These are phyloP conservation scores for Exophiala alcalophila DNA, from an alignment of 2,329 filamentous ascomycete genomes.

Conservation along the genomic window DNA sequence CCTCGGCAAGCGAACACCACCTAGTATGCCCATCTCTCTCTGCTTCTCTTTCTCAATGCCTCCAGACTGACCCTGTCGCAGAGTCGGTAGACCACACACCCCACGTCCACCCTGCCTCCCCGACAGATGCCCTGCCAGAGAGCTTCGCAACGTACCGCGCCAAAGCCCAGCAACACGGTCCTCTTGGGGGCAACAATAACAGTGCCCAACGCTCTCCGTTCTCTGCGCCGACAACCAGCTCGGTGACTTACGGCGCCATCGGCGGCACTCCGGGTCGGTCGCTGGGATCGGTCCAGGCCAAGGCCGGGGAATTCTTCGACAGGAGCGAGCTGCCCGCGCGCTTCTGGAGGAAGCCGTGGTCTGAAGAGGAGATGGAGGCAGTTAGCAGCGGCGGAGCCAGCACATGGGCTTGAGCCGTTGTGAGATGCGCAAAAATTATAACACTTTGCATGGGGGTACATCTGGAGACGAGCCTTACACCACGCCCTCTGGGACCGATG, in stretches of 20 bases:
- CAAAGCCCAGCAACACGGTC: slow-evolving; percentile 64
- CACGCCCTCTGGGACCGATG: too few relatives aligned
- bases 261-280: slow-evolving; percentile 65
- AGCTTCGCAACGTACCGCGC: slow-evolving; percentile 56
- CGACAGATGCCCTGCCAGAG: slow-evolving; percentile 59
- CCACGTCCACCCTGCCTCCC: slow-evolving; percentile 59
- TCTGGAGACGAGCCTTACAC: too few relatives aligned
- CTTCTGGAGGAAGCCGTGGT: slow-evolving; percentile 74
- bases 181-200: slow-evolving; percentile 44
- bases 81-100: slow-evolving; percentile 54
- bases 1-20: slow-evolving; percentile 46
- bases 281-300: slow-evolving; percentile 69
- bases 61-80: too few relatives aligned
- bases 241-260: slow-evolving; percentile 39
- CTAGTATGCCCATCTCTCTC: slow-evolving; percentile 38
- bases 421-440: not conserved
- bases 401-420: slow-evolving; percentile 52
- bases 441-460: too few relatives aligned
- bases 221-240: slow-evolving; percentile 12
- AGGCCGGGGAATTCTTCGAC: slow-evolving; percentile 78
- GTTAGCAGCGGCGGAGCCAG: slow-evolving; percentile 90
- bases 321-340: slow-evolving; percentile 79
- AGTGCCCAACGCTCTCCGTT: slow-evolving; percentile 27
- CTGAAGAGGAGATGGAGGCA: slow-evolving; percentile 84
- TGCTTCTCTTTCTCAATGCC: too few relatives aligned